Percentiles rank a stretch among this genome's conserved stretches.
Evolutionary conservation across 1,139 yeast genomes (phyloP).

Genomic region (Yamadazyma dendronema): DNA sequence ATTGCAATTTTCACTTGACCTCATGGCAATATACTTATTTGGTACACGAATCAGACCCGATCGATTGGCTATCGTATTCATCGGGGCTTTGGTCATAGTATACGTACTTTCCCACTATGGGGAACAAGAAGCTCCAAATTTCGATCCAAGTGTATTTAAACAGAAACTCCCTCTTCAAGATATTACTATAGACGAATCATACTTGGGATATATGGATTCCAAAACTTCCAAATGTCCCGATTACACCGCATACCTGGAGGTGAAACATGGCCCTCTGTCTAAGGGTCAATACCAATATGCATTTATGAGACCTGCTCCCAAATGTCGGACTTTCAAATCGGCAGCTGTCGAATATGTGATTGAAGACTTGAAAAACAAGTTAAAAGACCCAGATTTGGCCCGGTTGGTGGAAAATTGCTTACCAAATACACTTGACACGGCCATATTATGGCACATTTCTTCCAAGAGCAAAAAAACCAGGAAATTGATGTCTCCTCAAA

Average conservation of each 20-base stretch:
- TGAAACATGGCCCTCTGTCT: slow-evolving; percentile 49
- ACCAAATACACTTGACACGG: slow-evolving; percentile 88
- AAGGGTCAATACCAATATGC: slow-evolving; percentile 54
- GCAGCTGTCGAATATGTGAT: slow-evolving; percentile 63
- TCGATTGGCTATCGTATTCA: neutral
- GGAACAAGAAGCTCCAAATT: neutral
- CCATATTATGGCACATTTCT: slow-evolving; percentile 66
- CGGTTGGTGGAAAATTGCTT: slow-evolving; percentile 77
- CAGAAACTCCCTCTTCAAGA: neutral
- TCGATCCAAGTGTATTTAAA: neutral
- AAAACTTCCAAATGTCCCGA: slow-evolving; percentile 33
- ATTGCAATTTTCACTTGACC: too few relatives aligned
- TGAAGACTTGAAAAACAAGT: slow-evolving; percentile 46
- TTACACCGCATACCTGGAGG: slow-evolving; percentile 40
- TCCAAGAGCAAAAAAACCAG: slow-evolving; percentile 10
- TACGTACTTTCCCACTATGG: neutral
- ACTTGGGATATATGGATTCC: slow-evolving; percentile 20
- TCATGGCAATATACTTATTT: slow-evolving; percentile 4
- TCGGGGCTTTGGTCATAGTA: neutral
- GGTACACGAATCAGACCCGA: slow-evolving; percentile 3
- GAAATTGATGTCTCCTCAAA: slow-evolving; percentile 21
- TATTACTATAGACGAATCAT: slow-evolving; percentile 8
- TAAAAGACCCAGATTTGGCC: slow-evolving; percentile 65
- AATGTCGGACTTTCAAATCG: slow-evolving; percentile 74
- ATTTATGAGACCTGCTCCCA: slow-evolving; percentile 68